Evolutionary conservation across 1,139 yeast species (phyloP).

Genomic region (Wickerhamomyces sp.): DNA sequence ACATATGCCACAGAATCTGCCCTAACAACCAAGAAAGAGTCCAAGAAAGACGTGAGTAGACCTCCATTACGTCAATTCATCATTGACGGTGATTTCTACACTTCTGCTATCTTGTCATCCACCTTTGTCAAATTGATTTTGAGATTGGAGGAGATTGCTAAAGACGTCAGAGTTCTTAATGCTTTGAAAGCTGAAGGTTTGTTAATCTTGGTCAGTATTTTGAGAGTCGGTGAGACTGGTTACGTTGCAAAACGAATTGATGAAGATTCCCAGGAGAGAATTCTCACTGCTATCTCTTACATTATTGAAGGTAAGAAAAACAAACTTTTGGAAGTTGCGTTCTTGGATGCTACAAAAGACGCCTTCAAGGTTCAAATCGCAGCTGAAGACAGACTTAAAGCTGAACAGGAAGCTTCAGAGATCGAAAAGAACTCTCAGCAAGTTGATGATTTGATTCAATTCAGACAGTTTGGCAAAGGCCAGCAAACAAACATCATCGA

Average conservation of each 20-base stretch:
- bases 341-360: slow-evolving; percentile 80
- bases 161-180: slow-evolving; percentile 55
- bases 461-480: slow-evolving; percentile 72
- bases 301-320: slow-evolving; percentile 32
- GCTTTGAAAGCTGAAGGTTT: slow-evolving; percentile 94
- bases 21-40: slow-evolving; percentile 40
- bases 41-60: slow-evolving; percentile 35
- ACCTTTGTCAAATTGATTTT: slow-evolving; percentile 86
- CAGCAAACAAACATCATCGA: slow-evolving; percentile 33
- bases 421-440: slow-evolving; percentile 68
- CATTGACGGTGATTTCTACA: slow-evolving; percentile 83
- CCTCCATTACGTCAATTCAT: slow-evolving; percentile 82
- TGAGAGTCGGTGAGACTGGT: slow-evolving; percentile 86
- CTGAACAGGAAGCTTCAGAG: slow-evolving; percentile 53
- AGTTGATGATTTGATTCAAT: slow-evolving; percentile 74
- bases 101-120: slow-evolving; percentile 83
- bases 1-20: slow-evolving; percentile 98
- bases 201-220: slow-evolving; percentile 83
- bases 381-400: slow-evolving; percentile 50
- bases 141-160: slow-evolving; percentile 60
- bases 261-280: slow-evolving; percentile 93
- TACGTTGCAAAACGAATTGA: slow-evolving; percentile 74
- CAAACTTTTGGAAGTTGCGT: slow-evolving; percentile 58
- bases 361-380: slow-evolving; percentile 71
- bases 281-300: slow-evolving; percentile 69